Percentiles rank a stretch among this genome's conserved stretches.
These are phyloP conservation scores for Volutella citrinella DNA, from an alignment of 2,329 filamentous ascomycete species.

Conservation along the genomic window DNA sequence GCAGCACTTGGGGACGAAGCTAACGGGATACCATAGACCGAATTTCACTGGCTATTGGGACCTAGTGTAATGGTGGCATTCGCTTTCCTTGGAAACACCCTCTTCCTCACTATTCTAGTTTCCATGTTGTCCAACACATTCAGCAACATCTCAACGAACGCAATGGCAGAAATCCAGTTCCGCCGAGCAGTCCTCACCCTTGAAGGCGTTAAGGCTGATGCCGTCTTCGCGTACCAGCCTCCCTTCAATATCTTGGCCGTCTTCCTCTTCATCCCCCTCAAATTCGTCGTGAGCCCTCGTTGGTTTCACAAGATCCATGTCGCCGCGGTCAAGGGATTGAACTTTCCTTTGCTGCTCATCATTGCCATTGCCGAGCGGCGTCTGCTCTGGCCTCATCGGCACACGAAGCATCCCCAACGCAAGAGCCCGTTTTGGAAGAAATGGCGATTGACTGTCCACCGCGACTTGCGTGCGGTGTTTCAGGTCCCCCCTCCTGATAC, in stretches of 20 bases:
- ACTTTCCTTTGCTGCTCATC: slow-evolving; percentile 69
- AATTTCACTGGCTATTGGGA: slow-evolving; percentile 78
- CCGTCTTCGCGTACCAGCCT: slow-evolving; percentile 77
- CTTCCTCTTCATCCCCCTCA: slow-evolving; percentile 70
- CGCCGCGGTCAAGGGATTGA: slow-evolving; percentile 68
- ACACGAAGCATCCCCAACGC: slow-evolving; percentile 18
- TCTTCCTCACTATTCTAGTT: slow-evolving; percentile 85
- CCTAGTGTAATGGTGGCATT: slow-evolving; percentile 80
- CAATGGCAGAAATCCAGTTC: slow-evolving; percentile 80
- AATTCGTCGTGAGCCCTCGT: slow-evolving; percentile 72
- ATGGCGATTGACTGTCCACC: slow-evolving; percentile 66
- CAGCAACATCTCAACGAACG: slow-evolving; percentile 71
- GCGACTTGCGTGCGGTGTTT: slow-evolving; percentile 71
- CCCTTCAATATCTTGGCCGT: slow-evolving; percentile 82
- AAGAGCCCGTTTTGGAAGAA: slow-evolving; percentile 61
- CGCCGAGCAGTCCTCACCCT: slow-evolving; percentile 77
- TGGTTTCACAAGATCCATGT: slow-evolving; percentile 94
- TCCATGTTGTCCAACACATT: slow-evolving; percentile 87
- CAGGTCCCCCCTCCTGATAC: slow-evolving; percentile 65
- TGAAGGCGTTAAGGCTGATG: slow-evolving; percentile 81
- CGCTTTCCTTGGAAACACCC: slow-evolving; percentile 80
- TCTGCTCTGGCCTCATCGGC: slow-evolving; percentile 54
- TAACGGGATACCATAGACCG: too few relatives aligned
- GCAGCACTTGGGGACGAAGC: too few relatives aligned
- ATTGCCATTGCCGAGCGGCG: slow-evolving; percentile 70